Base-by-base conservation (phyloP, 345 rosid species). In the Eucalyptus coolabah region DNA sequence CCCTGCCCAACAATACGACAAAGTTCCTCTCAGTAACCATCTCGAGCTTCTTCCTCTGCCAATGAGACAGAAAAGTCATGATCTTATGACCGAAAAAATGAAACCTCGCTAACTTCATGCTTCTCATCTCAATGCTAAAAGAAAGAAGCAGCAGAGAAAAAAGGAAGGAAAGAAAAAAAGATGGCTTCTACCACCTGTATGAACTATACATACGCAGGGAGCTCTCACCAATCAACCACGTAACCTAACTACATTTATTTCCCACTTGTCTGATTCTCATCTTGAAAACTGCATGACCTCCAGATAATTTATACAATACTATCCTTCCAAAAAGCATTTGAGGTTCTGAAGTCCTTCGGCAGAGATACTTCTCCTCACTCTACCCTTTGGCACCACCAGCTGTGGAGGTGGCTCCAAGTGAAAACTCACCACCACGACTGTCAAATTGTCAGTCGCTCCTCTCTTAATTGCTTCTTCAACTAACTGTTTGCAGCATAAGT, bases 401-500 rank as follows among this genome's bases (percentile, higher is more conserved):
- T 63, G 92, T 23, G 96, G 95, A 34, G 99, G 97, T 1, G 93
- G 96, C 77, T 94, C 96, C 69, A 86, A 60, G 88, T 96, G 98
- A 88, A 96, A 95, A 89, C 96, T 93, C 44, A 98, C 95, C 13
- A 98, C 60, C 37, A 98, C 97, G 21, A 94, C 96, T 1, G 98
- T 96, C 91, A 98, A 88, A 90, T 98, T 98, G 91, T 96, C 99
- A 0, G 87, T 91, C 3, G 96, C 95, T 86, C 91, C 93, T 19
- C 98, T 94, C 91, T 92, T 95, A 32, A 89, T 93, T 44, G 99
- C 99, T 93, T 98, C 98, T 87, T 93, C 94, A 4, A 97, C 96
- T 42, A 98, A 93, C 89, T 95, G 92, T 94, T 94, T 94, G 63
- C 98, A 95, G 90, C 98, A 95, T 72, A 89, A 89, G 65, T 93